A percentile compares a stretch with the other conserved stretches of the same genome.
Evolutionary conservation across 768 basidiomycete species (phyloP).

Genomic region (Suillus americanus): DNA sequence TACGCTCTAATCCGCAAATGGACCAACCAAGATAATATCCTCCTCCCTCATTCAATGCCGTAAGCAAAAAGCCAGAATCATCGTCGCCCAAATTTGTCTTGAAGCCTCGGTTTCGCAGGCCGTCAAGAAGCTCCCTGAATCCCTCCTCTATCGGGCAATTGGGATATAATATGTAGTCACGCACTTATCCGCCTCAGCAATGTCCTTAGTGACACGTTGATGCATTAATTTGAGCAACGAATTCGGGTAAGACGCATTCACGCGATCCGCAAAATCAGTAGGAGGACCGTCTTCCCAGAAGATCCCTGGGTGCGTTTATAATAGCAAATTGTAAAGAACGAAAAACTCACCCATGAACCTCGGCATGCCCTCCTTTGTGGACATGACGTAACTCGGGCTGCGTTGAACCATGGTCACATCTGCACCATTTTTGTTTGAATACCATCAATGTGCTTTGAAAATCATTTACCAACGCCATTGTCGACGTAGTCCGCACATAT

Average conservation of each 20-base stretch:
- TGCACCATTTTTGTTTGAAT: conserved; percentile 10
- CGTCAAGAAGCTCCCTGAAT: conserved; percentile 50
- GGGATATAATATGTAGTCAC: conserved; percentile 10
- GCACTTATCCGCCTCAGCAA: conserved; percentile 59
- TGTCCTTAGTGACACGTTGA: conserved; percentile 36
- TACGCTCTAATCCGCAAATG: neutral
- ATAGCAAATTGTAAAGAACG: conserved; percentile 15
- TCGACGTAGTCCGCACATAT: conserved; percentile 46
- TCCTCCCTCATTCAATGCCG: conserved; percentile 49
- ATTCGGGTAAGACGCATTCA: conserved; percentile 48
- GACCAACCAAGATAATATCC: conserved; percentile 66
- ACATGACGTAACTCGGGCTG: conserved; percentile 54
- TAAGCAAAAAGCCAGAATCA: conserved; percentile 48
- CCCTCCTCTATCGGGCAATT: neutral
- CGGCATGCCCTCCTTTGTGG: conserved; percentile 39
- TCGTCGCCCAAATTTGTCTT: conserved; percentile 49
- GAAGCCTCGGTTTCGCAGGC: conserved; percentile 58
- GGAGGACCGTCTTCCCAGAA: conserved; percentile 49
- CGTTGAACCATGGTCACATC: conserved; percentile 53
- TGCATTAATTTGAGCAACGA: conserved; percentile 30
- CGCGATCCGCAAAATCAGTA: conserved; percentile 53
- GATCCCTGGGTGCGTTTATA: conserved; percentile 6
- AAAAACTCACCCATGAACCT: conserved; percentile 17
- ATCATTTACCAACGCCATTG: conserved; percentile 42
- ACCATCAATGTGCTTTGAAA: neutral